These are phyloP conservation scores for Suillus americanus DNA, from an alignment of 768 basidiomycete species.

Conservation along the genomic window DNA sequence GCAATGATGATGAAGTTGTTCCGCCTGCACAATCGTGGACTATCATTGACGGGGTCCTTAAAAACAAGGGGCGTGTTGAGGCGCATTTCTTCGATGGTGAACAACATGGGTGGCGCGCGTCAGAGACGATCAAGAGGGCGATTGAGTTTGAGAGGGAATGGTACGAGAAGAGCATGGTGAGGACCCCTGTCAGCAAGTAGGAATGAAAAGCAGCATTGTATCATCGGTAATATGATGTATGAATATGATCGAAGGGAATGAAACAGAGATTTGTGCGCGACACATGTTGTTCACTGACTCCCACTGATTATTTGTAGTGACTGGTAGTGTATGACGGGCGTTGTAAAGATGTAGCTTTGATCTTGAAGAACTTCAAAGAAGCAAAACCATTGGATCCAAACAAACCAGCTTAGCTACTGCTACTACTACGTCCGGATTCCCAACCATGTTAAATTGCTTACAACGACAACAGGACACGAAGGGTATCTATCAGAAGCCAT, in stretches of 20 bases:
- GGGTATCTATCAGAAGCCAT: no score
- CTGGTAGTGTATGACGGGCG: neutral
- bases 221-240: neutral
- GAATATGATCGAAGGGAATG: neutral
- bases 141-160: conserved; percentile 35
- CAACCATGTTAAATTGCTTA: no score
- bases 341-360: neutral
- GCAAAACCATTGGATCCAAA: no score
- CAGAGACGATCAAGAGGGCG: conserved; percentile 35
- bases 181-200: neutral
- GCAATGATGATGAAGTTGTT: conserved; percentile 60
- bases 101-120: conserved; percentile 41
- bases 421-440: no score
- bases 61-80: conserved; percentile 23
- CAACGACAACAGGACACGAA: no score
- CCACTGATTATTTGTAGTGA: neutral
- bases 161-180: conserved; percentile 27
- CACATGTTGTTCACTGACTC: neutral
- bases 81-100: conserved; percentile 43
- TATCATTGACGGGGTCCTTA: neutral
- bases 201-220: neutral
- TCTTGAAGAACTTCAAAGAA: neutral
- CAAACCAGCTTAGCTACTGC: no score
- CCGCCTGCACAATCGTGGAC: conserved; percentile 58
- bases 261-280: neutral